A percentile compares a stretch with the other conserved stretches of the same genome.
Evolutionary conservation across 352 stramenopile species (phyloP).

Genomic region (Elongisporangium prolatum): DNA sequence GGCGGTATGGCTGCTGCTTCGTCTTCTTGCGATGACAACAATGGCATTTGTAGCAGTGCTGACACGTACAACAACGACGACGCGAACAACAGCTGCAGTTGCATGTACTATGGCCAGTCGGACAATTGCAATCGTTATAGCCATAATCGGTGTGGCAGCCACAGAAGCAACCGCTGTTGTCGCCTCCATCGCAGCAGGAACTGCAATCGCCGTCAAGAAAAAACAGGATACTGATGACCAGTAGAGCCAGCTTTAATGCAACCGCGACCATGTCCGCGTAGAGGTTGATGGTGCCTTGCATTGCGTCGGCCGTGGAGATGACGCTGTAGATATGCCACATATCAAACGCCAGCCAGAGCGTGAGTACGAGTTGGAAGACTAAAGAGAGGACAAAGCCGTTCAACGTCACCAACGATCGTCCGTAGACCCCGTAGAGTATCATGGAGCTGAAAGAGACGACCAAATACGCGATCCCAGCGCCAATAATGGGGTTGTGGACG

Average conservation of each 20-base stretch:
- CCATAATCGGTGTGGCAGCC: constrained; percentile 6
- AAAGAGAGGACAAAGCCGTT: constrained; percentile 33
- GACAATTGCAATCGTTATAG: too few relatives aligned
- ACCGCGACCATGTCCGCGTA: constrained; percentile 46
- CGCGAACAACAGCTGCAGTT: constrained; percentile 9
- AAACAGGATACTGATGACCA: constrained; percentile 26
- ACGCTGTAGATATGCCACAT: constrained; percentile 51
- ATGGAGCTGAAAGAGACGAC: constrained; percentile 14
- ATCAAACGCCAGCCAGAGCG: constrained; percentile 49
- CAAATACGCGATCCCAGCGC: constrained; percentile 18
- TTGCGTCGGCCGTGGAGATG: constrained; percentile 57
- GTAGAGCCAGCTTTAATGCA: too few relatives aligned
- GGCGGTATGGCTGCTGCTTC: too few relatives aligned
- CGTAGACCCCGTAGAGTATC: constrained; percentile 22
- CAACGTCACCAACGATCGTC: constrained; percentile 19
- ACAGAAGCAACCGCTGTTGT: constrained; percentile 5
- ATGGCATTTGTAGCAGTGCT: too few relatives aligned
- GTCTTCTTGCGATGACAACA: too few relatives aligned
- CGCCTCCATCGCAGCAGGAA: constrained; percentile 16
- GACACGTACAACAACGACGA: too few relatives aligned
- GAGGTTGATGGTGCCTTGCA: constrained; percentile 62
- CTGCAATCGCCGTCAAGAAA: constrained; percentile 27
- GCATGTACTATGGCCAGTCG: constrained; percentile 8
- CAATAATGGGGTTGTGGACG: constrained; percentile 22
- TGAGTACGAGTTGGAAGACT: constrained; percentile 36